Conservation (phyloP, 371 early-diverging fungal species). For the Mycotypha africana region DNA sequence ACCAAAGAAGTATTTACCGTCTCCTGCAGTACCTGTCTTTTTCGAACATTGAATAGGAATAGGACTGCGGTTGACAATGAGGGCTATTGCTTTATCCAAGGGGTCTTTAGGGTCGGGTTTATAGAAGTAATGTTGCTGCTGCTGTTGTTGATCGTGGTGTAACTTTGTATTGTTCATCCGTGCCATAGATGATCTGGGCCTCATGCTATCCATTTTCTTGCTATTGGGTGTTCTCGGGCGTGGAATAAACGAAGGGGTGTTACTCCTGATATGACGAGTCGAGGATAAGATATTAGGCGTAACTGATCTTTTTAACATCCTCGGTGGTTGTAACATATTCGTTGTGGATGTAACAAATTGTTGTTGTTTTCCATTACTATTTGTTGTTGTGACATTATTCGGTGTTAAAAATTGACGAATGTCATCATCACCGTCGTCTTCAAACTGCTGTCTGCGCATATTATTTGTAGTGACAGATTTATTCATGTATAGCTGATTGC, state of each 20-base stretch:
- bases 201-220: background rate
- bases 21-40: conserved; percentile 25
- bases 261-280: conserved; percentile 11
- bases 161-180: background rate
- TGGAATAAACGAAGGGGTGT: conserved; percentile 27
- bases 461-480: no score
- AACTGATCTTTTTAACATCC: conserved; percentile 9
- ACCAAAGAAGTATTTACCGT: conserved; percentile 59
- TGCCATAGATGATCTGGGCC: conserved; percentile 31
- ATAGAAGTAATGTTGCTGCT: conserved; percentile 9
- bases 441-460: no score
- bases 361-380: no score
- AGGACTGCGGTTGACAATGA: conserved; percentile 46
- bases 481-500: no score
- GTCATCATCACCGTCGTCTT: conserved; percentile 7
- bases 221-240: conserved; percentile 25
- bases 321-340: no score
- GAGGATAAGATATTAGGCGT: conserved; percentile 16
- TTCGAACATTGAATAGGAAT: conserved; percentile 41
- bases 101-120: conserved; percentile 45
- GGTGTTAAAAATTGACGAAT: no score
- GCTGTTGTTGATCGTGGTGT: no score
- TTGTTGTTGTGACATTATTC: no score
- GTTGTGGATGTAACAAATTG: no score
- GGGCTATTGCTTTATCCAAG: conserved; percentile 51